phyloP scores from a whole-genome alignment of 2,329 filamentous ascomycete species.

The Mollisiaceae sp. region DNA sequence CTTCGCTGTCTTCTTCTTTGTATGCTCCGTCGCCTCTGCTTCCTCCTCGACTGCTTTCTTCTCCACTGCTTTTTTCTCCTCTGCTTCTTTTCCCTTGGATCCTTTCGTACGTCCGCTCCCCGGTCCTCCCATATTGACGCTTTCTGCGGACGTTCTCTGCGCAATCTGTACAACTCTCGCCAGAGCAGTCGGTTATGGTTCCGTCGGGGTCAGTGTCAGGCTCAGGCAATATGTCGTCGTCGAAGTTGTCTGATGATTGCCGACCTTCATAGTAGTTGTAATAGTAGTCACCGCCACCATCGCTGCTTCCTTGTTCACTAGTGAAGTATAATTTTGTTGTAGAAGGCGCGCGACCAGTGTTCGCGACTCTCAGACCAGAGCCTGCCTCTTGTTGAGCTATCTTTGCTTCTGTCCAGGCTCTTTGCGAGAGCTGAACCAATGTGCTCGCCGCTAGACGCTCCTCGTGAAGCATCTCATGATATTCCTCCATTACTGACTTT shows the following conservation, averaged over 20 bases:
- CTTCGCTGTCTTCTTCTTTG: not conserved
- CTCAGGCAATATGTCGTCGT: not conserved
- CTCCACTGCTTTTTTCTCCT: too few relatives aligned
- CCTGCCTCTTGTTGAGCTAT: slow-evolving; percentile 1
- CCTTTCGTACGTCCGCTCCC: not conserved
- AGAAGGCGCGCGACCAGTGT: not conserved
- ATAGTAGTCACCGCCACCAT: not conserved
- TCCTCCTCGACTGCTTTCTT: too few relatives aligned
- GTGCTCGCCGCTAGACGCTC: not conserved
- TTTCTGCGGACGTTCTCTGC: not conserved
- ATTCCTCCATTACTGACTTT: not conserved
- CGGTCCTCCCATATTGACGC: too few relatives aligned
- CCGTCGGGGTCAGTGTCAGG: not conserved
- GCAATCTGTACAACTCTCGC: not conserved
- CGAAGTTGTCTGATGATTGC: not conserved
- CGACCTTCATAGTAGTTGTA: not conserved
- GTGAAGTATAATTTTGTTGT: not conserved
- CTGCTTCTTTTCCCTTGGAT: not conserved
- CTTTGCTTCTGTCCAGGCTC: not conserved
- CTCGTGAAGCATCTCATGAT: not conserved
- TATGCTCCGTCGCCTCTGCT: not conserved
- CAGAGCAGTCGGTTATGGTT: not conserved
- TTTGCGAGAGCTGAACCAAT: not conserved
- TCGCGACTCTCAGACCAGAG: not conserved
- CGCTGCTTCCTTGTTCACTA: not conserved